Percentiles rank a stretch among this genome's conserved stretches.
These are phyloP conservation scores for Metarhizium album DNA, from an alignment of 2,329 filamentous ascomycete genomes.

Conservation along the genomic window DNA sequence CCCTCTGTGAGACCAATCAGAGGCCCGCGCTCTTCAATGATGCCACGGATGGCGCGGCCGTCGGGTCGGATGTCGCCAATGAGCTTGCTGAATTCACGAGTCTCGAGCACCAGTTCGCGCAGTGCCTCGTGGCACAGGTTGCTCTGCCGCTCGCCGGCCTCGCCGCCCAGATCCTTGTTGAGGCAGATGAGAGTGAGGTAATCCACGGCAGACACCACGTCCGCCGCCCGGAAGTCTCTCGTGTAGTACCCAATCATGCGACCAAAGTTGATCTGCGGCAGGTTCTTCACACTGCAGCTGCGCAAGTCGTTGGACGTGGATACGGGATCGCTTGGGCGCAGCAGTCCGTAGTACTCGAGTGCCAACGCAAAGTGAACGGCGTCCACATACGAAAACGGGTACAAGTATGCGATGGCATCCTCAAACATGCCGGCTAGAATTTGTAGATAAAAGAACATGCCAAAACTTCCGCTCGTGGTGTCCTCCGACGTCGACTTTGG, in stretches of 20 bases:
- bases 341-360: slow-evolving; percentile 76
- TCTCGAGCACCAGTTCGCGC: slow-evolving; percentile 91
- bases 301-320: slow-evolving; percentile 61
- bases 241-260: slow-evolving; percentile 93
- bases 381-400: slow-evolving; percentile 82
- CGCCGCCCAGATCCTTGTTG: slow-evolving; percentile 70
- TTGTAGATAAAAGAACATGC: slow-evolving; percentile 89
- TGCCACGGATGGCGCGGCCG: slow-evolving; percentile 72
- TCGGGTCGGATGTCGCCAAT: slow-evolving; percentile 85
- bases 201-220: slow-evolving; percentile 82
- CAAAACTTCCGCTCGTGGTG: slow-evolving; percentile 62
- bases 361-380: slow-evolving; percentile 91
- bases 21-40: slow-evolving; percentile 74
- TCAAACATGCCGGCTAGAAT: slow-evolving; percentile 89
- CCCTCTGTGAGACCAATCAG: slow-evolving; percentile 73
- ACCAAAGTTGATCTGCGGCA: slow-evolving; percentile 86
- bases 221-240: slow-evolving; percentile 83
- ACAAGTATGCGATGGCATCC: slow-evolving; percentile 82
- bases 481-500: slow-evolving; percentile 70
- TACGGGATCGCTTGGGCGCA: slow-evolving; percentile 76
- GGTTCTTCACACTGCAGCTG: slow-evolving; percentile 54
- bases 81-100: slow-evolving; percentile 85
- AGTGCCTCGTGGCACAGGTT: slow-evolving; percentile 84
- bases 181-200: slow-evolving; percentile 88
- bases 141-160: slow-evolving; percentile 65